Conservation (phyloP, 805 yeast species). For the Cyberlindnera lachancei region DNA sequence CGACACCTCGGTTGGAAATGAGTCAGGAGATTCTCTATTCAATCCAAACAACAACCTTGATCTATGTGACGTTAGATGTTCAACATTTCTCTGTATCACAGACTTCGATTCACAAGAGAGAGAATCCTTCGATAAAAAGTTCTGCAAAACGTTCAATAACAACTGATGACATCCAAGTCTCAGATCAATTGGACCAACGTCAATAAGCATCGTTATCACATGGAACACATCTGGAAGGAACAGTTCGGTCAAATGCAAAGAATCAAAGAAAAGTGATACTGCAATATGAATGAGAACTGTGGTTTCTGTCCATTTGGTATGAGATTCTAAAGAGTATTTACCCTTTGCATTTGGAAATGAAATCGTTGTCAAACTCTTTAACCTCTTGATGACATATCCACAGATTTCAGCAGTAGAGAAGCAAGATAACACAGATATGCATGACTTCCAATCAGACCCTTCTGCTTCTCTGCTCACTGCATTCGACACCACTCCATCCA, state of each 20-base stretch:
- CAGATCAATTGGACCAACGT: conserved; percentile 45
- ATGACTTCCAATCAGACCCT: conserved; percentile 57
- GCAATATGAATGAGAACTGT: conserved; percentile 58
- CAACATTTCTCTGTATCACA: conserved; percentile 38
- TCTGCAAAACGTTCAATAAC: conserved; percentile 59
- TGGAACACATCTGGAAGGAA: conserved; percentile 67
- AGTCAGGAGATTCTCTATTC: conserved; percentile 42
- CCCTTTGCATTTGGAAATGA: conserved; percentile 35
- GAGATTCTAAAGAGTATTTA: conserved; percentile 40
- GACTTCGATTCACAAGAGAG: conserved; percentile 33
- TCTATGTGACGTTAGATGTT: conserved; percentile 45
- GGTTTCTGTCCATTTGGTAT: conserved; percentile 63
- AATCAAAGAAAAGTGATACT: conserved; percentile 64
- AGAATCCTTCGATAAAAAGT: conserved; percentile 51
- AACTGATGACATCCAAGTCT: conserved; percentile 55
- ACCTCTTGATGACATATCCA: conserved; percentile 50
- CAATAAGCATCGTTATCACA: conserved; percentile 51
- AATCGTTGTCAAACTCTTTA: conserved; percentile 46
- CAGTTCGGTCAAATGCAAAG: conserved; percentile 50
- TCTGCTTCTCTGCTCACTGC: conserved; percentile 76
- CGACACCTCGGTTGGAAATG: conserved; percentile 27
- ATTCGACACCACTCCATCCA: conserved; percentile 69
- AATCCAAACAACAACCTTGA: conserved; percentile 64
- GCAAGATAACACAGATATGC: conserved; percentile 52
- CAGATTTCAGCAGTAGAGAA: conserved; percentile 70